These are phyloP conservation scores for Leptodontidium sp. DNA, from an alignment of 2,329 filamentous ascomycete genomes.

Conservation along the genomic window DNA sequence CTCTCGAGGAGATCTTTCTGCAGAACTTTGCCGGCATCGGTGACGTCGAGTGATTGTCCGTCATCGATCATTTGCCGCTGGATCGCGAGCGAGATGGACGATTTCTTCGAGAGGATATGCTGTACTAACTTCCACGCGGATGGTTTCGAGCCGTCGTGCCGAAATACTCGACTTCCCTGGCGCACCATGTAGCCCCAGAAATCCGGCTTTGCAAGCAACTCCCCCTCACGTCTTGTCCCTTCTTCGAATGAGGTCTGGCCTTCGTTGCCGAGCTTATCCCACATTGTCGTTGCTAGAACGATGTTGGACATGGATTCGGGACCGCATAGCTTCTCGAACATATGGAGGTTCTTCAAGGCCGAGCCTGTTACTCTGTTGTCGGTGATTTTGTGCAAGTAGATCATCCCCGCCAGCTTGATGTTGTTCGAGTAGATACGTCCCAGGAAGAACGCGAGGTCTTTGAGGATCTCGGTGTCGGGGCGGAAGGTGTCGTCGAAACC, in stretches of 20 bases:
- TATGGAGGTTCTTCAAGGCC: conserved; percentile 9
- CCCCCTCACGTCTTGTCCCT: too few species aligned
- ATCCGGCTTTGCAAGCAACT: too few species aligned
- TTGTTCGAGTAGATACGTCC: neutral
- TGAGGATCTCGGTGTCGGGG: neutral
- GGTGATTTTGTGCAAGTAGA: conserved; percentile 10
- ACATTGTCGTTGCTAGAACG: conserved; percentile 8
- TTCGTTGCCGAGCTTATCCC: neutral
- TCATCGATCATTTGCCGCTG: neutral
- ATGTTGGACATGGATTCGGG: neutral
- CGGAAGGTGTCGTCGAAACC: conserved; percentile 2
- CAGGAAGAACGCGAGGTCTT: neutral
- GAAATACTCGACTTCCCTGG: too few species aligned
- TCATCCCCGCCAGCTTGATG: neutral
- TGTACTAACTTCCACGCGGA: neutral
- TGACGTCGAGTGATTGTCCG: neutral
- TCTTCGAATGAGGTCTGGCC: too few species aligned
- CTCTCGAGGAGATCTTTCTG: too few species aligned
- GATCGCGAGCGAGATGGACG: neutral
- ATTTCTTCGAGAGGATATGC: neutral
- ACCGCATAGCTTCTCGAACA: conserved; percentile 8
- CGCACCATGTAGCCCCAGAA: too few species aligned
- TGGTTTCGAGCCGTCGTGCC: neutral
- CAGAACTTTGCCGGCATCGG: neutral
- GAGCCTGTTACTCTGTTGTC: conserved; percentile 1